Percentiles rank a stretch among this genome's conserved stretches.
phyloP scores from a whole-genome alignment of 805 yeast genomes.

The Yamadazyma olivae region DNA sequence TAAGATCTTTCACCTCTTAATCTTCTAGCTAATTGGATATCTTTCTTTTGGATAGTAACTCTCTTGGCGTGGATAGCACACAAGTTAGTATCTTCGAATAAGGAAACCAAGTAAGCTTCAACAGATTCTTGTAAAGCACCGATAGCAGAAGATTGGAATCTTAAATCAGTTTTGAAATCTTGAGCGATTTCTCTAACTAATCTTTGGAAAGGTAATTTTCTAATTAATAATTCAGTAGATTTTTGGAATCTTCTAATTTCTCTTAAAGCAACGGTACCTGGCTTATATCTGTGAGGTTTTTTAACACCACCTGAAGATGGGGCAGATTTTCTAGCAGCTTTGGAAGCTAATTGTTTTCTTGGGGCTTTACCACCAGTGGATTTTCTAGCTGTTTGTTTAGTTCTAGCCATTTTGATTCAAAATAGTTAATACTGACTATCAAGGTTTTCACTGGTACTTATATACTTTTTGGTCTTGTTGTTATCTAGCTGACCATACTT shows the following conservation, averaged over 20 bases:
- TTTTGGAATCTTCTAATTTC: slow-evolving; percentile 98
- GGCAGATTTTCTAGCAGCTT: slow-evolving; percentile 91
- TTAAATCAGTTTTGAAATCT: slow-evolving; percentile 87
- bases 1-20: slow-evolving; percentile 95
- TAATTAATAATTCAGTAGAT: slow-evolving; percentile 89
- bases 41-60: slow-evolving; percentile 98
- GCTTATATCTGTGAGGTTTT: slow-evolving; percentile 95
- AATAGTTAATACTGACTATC: background rate
- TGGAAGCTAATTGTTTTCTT: slow-evolving; percentile 89
- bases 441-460: too few species aligned
- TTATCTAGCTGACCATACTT: too few species aligned
- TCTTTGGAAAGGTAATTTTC: slow-evolving; percentile 97
- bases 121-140: slow-evolving; percentile 98
- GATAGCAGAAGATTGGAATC: slow-evolving; percentile 97
- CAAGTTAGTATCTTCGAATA: slow-evolving; percentile 96
- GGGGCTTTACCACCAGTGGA: slow-evolving; percentile 96
- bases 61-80: slow-evolving; percentile 99
- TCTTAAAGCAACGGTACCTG: slow-evolving; percentile 95
- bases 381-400: slow-evolving; percentile 92
- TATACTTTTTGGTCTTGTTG: too few species aligned
- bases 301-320: slow-evolving; percentile 92
- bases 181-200: slow-evolving; percentile 94
- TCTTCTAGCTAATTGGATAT: slow-evolving; percentile 96
- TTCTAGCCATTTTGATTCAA: slow-evolving; percentile 69
- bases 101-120: slow-evolving; percentile 94